These are phyloP conservation scores for Globisporangium cylindrosporum DNA, from an alignment of 352 stramenopile genomes.

Conservation along the genomic window DNA sequence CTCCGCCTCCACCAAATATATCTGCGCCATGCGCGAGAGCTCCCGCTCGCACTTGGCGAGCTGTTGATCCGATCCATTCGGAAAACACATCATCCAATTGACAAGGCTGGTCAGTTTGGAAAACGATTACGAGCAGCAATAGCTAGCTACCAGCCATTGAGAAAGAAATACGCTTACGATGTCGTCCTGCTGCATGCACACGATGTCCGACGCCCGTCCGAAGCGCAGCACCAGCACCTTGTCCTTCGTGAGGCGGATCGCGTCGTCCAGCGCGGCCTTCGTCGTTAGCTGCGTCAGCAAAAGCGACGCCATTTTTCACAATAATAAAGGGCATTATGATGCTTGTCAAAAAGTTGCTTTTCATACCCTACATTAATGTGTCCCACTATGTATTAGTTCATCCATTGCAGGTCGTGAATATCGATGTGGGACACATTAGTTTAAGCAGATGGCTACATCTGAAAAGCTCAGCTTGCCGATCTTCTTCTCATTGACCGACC, in stretches of 20 bases:
- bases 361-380: not conserved
- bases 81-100: not conserved
- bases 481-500: not conserved
- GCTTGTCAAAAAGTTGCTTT: not conserved
- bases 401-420: too few species aligned
- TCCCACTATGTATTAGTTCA: not conserved
- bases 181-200: slow-evolving; percentile 84
- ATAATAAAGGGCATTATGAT: not conserved
- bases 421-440: not conserved
- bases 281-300: slow-evolving; percentile 60
- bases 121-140: not conserved
- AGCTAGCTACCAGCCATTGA: not conserved
- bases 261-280: slow-evolving; percentile 71
- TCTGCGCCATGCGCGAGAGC: slow-evolving; percentile 75
- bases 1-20: slow-evolving; percentile 76
- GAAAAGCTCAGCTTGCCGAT: not conserved
- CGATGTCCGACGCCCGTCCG: slow-evolving; percentile 51
- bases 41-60: slow-evolving; percentile 70
- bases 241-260: slow-evolving; percentile 75
- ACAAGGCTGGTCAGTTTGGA: not conserved
- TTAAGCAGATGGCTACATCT: not conserved
- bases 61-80: slow-evolving; percentile 24
- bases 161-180: slow-evolving; percentile 40
- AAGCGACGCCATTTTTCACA: slow-evolving; percentile 53
- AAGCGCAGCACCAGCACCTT: slow-evolving; percentile 85